Percentiles rank a stretch among this genome's conserved stretches.
These are phyloP conservation scores for Trichoderma polysporum DNA, from an alignment of 2,329 filamentous ascomycete genomes.

Conservation along the genomic window DNA sequence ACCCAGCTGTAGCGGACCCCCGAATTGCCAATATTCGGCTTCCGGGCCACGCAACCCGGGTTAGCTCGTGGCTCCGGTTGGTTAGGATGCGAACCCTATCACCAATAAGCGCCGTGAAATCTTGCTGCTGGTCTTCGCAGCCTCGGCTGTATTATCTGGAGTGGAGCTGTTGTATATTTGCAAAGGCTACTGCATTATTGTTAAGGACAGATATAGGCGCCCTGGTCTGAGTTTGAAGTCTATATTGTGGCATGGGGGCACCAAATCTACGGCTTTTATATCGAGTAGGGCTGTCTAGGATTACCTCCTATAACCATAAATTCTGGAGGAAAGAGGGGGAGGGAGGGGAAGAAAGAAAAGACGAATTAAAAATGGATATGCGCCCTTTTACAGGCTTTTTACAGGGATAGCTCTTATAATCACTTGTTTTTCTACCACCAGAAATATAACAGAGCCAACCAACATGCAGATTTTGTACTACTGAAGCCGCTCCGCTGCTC, in stretches of 20 bases:
- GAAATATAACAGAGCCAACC: not conserved
- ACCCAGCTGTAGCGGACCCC: not conserved
- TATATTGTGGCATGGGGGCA: no score
- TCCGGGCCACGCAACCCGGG: not conserved
- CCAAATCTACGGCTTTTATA: no score
- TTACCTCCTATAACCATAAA: not conserved
- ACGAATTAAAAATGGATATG: no score
- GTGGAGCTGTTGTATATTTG: not conserved
- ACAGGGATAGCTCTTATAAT: not conserved
- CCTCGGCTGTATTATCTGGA: not conserved
- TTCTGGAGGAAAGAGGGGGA: not conserved
- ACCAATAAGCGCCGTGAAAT: not conserved
- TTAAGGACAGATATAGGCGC: not conserved
- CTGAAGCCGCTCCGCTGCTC: not conserved
- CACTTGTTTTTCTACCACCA: not conserved
- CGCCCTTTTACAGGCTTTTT: no score
- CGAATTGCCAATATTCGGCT: not conserved
- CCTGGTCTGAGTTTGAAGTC: not conserved
- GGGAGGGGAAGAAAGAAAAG: not conserved
- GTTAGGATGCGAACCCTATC: not conserved
- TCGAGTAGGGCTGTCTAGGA: not conserved
- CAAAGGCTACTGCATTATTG: not conserved
- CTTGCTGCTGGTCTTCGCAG: not conserved
- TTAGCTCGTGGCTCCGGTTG: not conserved
- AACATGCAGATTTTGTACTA: not conserved